phyloP scores from a whole-genome alignment of 768 basidiomycete genomes.

The Calvatia gigantea region DNA sequence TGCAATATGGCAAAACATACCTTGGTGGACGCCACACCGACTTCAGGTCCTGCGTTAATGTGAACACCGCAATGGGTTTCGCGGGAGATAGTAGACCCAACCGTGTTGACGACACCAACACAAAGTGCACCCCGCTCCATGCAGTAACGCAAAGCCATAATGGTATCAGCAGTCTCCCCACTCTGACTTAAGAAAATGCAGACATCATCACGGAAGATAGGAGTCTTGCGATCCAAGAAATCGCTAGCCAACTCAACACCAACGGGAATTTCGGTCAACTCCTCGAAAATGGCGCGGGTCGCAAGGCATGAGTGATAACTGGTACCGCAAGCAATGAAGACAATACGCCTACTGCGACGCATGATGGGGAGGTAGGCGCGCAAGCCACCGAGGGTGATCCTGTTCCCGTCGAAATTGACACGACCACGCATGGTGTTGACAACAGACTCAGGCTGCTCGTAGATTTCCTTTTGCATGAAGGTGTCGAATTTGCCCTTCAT shows the following conservation, averaged over 20 bases:
- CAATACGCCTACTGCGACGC: constrained; percentile 88
- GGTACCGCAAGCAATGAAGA: constrained; percentile 98
- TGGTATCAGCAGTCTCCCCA: constrained; percentile 98
- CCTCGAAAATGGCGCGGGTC: constrained; percentile 96
- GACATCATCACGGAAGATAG: constrained; percentile 98
- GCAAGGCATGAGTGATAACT: constrained; percentile 97
- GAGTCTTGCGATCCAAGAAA: constrained; percentile 98
- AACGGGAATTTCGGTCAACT: constrained; percentile 97
- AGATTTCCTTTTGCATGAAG: constrained; percentile 99
- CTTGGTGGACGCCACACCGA: constrained; percentile 99
- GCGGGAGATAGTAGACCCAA: constrained; percentile 95
- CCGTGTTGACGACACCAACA: constrained; percentile 97
- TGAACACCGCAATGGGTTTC: constrained; percentile 99
- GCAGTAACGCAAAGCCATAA: constrained; percentile 94
- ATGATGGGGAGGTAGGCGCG: constrained; percentile 95
- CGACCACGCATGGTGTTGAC: constrained; percentile 99
- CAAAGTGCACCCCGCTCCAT: constrained; percentile 94
- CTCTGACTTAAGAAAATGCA: constrained; percentile 96
- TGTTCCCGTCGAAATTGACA: constrained; percentile 93
- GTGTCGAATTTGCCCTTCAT: constrained; percentile 99
- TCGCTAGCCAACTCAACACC: constrained; percentile 96
- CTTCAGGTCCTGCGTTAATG: constrained; percentile 98
- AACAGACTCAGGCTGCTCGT: constrained; percentile 98
- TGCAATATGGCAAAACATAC: constrained; percentile 29
- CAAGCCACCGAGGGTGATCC: constrained; percentile 92